Evolutionary conservation across 1,284 basidiomycete genomes (phyloP).

Genomic region (Megacollybia platyphylla): DNA sequence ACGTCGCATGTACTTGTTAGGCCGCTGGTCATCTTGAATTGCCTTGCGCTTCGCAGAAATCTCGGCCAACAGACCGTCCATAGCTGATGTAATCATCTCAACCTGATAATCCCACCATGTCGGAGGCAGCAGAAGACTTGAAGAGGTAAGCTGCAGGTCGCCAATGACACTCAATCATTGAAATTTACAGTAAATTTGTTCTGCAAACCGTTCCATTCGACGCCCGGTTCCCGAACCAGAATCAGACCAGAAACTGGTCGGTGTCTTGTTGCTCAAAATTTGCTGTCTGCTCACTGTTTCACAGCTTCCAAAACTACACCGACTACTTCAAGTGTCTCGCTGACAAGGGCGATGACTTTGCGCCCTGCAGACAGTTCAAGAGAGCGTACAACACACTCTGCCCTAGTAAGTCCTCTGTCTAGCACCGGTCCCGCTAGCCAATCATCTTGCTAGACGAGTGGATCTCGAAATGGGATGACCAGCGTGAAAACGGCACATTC

Average conservation of each 20-base stretch:
- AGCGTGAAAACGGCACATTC: conserved; percentile 87
- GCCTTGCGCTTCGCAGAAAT: conserved; percentile 81
- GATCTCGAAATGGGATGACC: conserved; percentile 85
- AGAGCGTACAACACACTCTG: conserved; percentile 94
- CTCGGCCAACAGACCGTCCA: conserved; percentile 84
- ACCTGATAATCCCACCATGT: conserved; percentile 33
- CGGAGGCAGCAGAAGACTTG: conserved; percentile 36
- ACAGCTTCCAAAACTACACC: conserved; percentile 88
- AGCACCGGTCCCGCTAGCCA: conserved; percentile 10
- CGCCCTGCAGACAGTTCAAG: conserved; percentile 98
- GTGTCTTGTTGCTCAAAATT: conserved; percentile 9
- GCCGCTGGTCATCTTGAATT: conserved; percentile 31
- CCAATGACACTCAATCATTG: conserved; percentile 3
- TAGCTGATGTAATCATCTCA: conserved; percentile 16
- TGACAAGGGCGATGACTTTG: conserved; percentile 96
- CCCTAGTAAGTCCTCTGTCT: conserved; percentile 65
- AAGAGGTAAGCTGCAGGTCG: conserved; percentile 29
- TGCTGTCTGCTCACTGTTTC: neutral
- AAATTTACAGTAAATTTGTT: conserved; percentile 55
- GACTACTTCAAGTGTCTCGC: conserved; percentile 97
- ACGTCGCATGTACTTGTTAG: conserved; percentile 77
- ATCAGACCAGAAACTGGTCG: conserved; percentile 92
- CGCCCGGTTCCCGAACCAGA: conserved; percentile 91
- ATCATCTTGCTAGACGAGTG: conserved; percentile 18
- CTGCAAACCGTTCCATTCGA: conserved; percentile 83